Base-by-base conservation (phyloP, 108 stramenopile species). In the Fragilaria crotonensis region DNA sequence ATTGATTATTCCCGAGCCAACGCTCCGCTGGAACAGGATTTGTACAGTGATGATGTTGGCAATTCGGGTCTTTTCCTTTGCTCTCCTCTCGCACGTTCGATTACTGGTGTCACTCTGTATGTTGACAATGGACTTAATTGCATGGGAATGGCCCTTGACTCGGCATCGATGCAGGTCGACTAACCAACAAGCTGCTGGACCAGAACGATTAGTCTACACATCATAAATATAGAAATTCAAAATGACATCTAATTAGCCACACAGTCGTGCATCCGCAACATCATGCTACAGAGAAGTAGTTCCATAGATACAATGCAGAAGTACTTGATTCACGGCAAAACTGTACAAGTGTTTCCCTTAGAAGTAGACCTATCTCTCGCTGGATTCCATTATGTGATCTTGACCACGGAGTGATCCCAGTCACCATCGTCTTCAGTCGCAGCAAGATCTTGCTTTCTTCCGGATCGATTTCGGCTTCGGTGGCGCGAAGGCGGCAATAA, bases 11-110 rank as follows among this genome's bases (percentile, higher is more conserved):
- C 87, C 63, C 92, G 89, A 48, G 92, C 94, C 27, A 98, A 98
- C 71, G 87, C 97, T 25, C 97, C 97, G 23, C 71, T 98, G 52
- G 92, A 73, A 14, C 93, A 96, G 74, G 95, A 96, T 64, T 80
- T 98, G 68, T 95, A 96, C 90, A 90, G 77, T 75, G 97, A 98
- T 61, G 97, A 98, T 71, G 97, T 98, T 50, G 97, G 97, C 32
- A 87, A 90, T 62, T 73, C 90, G 4, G 93, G 79, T 14, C 68
- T 93, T 7, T 98, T 94, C 84, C 75, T 98, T 29, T 81, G 79
- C 69, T 93, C 90, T n/a, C 79, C 82, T 1, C 64, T 98, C 68
- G 86, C 95, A 5, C 80, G 96, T 32, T 84, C 88, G 33, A 75
- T 96, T 52, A 95, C 97, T 33, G 97, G 97, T 60, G 71, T 87